Conservation (phyloP, 164 flowering plant species). For the Stephania japonica region DNA sequence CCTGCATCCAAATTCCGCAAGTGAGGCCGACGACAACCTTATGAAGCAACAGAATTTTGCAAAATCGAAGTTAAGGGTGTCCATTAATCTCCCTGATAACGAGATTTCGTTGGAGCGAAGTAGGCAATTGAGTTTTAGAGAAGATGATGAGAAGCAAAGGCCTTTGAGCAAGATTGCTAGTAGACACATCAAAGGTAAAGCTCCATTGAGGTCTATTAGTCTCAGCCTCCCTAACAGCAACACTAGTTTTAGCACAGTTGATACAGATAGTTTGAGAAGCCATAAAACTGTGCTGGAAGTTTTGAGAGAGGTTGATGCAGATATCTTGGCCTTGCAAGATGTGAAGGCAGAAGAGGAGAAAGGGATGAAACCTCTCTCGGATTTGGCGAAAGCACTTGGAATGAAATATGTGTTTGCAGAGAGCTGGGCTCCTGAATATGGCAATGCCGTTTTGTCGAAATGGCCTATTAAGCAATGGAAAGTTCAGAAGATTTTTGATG, state of each 20-base stretch:
- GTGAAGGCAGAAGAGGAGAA: slow-evolving; percentile 92
- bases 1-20: slow-evolving; percentile 20
- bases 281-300: slow-evolving; percentile 59
- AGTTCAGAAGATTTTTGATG: slow-evolving; percentile 74
- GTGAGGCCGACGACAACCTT: slow-evolving; percentile 13
- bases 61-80: slow-evolving; percentile 56
- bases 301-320: slow-evolving; percentile 76
- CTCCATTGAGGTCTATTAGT: slow-evolving; percentile 51
- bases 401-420: slow-evolving; percentile 94
- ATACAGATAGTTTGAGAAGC: slow-evolving; percentile 26
- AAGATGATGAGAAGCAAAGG: slow-evolving; percentile 23
- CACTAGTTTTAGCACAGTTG: slow-evolving; percentile 4
- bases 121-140: slow-evolving; percentile 26
- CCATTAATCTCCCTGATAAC: slow-evolving; percentile 82
- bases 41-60: slow-evolving; percentile 20
- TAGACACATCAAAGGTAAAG: slow-evolving; percentile 27
- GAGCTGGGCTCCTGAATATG: slow-evolving; percentile 98
- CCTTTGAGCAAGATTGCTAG: slow-evolving; percentile 17
- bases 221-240: slow-evolving; percentile 37
- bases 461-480: slow-evolving; percentile 87
- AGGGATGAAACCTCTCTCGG: slow-evolving; percentile 84
- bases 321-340: slow-evolving; percentile 80
- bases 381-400: slow-evolving; percentile 74
- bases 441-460: slow-evolving; percentile 79
- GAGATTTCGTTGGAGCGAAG: slow-evolving; percentile 67